Conservation (phyloP, 176 grass and related monocot species). For the Ensete ventricosum region DNA sequence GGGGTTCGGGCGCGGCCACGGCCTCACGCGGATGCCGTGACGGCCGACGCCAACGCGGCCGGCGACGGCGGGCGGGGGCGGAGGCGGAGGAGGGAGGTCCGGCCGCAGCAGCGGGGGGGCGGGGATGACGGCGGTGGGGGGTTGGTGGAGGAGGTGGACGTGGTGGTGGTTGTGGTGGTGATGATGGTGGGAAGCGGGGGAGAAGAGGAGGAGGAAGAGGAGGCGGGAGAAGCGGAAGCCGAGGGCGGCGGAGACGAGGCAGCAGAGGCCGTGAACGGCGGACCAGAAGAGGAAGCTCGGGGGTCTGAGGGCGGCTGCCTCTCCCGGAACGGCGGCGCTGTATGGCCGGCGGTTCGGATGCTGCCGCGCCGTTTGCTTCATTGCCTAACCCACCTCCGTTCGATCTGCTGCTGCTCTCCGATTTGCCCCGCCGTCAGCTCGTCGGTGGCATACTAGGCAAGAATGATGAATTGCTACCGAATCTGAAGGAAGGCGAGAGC, state of each 20-base stretch:
- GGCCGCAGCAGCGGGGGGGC: neutral
- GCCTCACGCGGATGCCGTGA: conserved; percentile 22
- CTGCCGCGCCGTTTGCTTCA: no score
- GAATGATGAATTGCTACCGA: no score
- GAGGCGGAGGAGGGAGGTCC: neutral
- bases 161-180: conserved; percentile 9
- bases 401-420: no score
- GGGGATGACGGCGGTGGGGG: no score
- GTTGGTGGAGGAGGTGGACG: neutral
- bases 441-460: no score
- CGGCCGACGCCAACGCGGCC: conserved; percentile 7
- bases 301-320: neutral
- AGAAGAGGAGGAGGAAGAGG: neutral
- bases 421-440: no score
- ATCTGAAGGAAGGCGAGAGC: no score
- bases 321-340: neutral
- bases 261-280: neutral
- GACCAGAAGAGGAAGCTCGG: neutral
- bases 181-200: neutral
- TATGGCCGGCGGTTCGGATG: no score
- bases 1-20: conserved; percentile 9
- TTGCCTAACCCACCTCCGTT: no score
- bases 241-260: neutral
- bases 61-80: neutral
- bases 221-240: neutral